Conservation (phyloP, 306 rosid genomes). For the Pyrus communis region DNA sequence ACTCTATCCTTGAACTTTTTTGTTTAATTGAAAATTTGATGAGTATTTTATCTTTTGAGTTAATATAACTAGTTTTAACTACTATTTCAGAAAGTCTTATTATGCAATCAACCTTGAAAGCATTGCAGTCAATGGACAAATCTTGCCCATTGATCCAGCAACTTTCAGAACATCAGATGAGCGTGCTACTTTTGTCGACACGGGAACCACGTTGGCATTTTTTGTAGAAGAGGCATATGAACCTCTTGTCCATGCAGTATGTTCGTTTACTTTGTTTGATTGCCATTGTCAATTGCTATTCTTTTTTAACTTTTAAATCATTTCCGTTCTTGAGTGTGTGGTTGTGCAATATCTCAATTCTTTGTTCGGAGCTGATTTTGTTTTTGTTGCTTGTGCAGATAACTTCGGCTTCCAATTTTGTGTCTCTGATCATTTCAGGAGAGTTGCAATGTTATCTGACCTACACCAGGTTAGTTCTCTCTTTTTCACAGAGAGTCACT, state of each 20-base stretch:
- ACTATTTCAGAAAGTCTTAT: constrained; percentile 71
- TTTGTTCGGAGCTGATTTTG: constrained; percentile 14
- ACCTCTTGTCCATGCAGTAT: constrained; percentile 72
- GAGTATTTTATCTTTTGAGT: not conserved
- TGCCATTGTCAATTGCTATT: not conserved
- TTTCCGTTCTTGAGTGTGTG: not conserved
- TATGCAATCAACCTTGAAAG: constrained; percentile 61
- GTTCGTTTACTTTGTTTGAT: constrained; percentile 18
- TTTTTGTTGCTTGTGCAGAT: constrained; percentile 33
- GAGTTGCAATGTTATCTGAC: constrained; percentile 77
- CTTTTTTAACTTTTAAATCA: not conserved
- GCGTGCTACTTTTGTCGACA: constrained; percentile 74
- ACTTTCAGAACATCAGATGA: constrained; percentile 58
- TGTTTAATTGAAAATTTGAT: not conserved
- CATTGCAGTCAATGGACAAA: constrained; percentile 72
- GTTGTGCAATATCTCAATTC: not conserved
- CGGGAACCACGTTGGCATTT: constrained; percentile 80
- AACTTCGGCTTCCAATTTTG: constrained; percentile 42
- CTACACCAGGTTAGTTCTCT: constrained; percentile 48
- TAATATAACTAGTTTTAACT: constrained; percentile 18
- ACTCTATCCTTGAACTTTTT: constrained; percentile 18
- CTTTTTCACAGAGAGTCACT: not conserved
- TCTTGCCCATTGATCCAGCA: constrained; percentile 56
- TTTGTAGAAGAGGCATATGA: constrained; percentile 78
- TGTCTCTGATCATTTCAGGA: constrained; percentile 43